These are phyloP conservation scores for Cordyceps militaris DNA, from an alignment of 2,329 filamentous ascomycete genomes.

Conservation along the genomic window DNA sequence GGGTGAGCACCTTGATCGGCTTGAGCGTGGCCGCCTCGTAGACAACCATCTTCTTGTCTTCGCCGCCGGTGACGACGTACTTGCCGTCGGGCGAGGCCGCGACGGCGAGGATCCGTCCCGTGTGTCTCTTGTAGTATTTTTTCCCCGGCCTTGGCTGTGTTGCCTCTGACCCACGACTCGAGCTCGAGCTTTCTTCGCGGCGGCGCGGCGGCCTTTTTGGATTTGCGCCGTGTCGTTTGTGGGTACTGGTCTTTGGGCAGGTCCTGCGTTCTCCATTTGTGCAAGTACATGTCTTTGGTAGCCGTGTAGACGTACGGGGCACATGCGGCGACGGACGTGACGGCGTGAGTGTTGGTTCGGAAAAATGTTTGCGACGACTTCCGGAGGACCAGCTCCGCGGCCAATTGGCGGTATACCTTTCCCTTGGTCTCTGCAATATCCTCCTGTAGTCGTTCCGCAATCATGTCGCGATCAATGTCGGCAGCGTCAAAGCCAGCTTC, in stretches of 20 bases:
- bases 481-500: constrained; percentile 84
- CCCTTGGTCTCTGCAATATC: constrained; percentile 91
- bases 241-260: constrained; percentile 53
- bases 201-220: constrained; percentile 50
- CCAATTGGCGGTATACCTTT: constrained; percentile 75
- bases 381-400: constrained; percentile 62
- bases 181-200: constrained; percentile 56
- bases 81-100: constrained; percentile 85
- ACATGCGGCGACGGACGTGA: constrained; percentile 74
- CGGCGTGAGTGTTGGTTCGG: constrained; percentile 67
- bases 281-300: constrained; percentile 74
- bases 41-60: constrained; percentile 76
- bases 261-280: constrained; percentile 82
- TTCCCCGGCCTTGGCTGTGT: constrained; percentile 53
- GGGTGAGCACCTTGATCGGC: constrained; percentile 76
- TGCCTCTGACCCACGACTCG: constrained; percentile 56
- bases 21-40: constrained; percentile 77
- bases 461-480: constrained; percentile 85
- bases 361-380: constrained; percentile 64
- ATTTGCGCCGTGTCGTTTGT: constrained; percentile 51
- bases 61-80: constrained; percentile 83
- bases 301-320: constrained; percentile 81
- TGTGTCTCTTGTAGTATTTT: constrained; percentile 69
- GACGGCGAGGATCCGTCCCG: constrained; percentile 70
- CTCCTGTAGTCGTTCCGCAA: constrained; percentile 83